Conservation (phyloP, 495 filamentous ascomycete genomes). For the Neurospora intermedia region DNA sequence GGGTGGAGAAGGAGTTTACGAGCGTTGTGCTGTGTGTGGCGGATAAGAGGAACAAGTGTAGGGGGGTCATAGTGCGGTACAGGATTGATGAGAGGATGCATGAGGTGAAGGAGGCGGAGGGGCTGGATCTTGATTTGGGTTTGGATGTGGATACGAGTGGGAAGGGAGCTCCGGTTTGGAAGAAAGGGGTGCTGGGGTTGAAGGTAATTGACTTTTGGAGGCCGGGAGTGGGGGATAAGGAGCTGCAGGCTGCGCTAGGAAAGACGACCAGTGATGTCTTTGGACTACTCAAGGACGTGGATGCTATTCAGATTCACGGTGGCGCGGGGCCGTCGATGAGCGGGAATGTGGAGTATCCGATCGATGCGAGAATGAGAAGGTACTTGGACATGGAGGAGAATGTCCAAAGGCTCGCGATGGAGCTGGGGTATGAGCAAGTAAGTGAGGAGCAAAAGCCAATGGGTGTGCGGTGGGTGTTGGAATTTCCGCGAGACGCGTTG, state of each 20-base stretch:
- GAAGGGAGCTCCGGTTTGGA: not conserved
- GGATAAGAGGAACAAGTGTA: not conserved
- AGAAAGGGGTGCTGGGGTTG: not conserved
- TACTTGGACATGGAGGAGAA: not conserved
- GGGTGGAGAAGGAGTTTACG: not conserved
- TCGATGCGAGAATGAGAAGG: not conserved
- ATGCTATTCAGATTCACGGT: not conserved
- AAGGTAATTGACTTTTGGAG: not conserved
- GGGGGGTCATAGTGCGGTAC: not conserved
- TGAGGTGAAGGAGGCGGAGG: not conserved
- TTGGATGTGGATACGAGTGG: not conserved
- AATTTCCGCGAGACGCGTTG: not conserved
- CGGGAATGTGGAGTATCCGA: not conserved
- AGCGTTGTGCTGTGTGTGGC: not conserved
- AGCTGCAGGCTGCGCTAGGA: not conserved
- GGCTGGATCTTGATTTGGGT: not conserved
- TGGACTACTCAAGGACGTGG: not conserved
- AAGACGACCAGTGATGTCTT: not conserved
- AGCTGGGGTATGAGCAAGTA: not conserved
- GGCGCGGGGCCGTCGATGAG: not conserved
- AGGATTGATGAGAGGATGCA: not conserved
- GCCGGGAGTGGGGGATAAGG: not conserved
- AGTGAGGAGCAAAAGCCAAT: not conserved
- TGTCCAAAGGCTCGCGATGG: not conserved
- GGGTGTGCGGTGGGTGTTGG: not conserved